Base-by-base conservation (phyloP, 1,284 basidiomycete species). In the Pterulicium gracile region DNA sequence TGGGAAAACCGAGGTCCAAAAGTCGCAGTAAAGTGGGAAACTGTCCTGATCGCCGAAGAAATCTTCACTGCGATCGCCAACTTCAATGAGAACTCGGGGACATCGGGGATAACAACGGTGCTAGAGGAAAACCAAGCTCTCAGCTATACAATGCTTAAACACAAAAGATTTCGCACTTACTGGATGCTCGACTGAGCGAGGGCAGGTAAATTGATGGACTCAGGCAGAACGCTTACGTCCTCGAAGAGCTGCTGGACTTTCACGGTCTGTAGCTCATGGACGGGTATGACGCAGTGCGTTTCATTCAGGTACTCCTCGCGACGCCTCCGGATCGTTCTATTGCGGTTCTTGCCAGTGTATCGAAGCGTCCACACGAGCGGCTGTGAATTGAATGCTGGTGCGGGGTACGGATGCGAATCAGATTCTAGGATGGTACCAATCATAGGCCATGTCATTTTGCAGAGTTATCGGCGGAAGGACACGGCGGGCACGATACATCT, bases 1-100 rank as follows among this genome's bases (percentile, higher is more conserved):
- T 56, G 50, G 24, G 72, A 73, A 51, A 76, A 75, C 4, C 70
- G 70, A 21, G 72, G 72, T 3, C 70, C 72, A 51, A 73, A 69
- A 50, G 72, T 61, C n/a, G 73, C 69, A 3, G 72, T 74, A 49
- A 67, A 73, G 51, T 75, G 73, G 24, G 73, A 73, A 44, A 75
- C 73, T 2, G 73, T 76, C 43, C 73, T 61, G 32, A 75, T 58
- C 2, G 70, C 62, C 17, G 73, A 75, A 15, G 73, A 74, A 46
- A 76, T 72, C 50, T 69, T 73, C 47, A 75, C 70, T 4, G 69
- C 70, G 45, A 76, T 62, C 3, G 72, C 61, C 17, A 75, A 52
- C 49, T 75, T 76, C 13, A 75, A 53, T 3, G 70, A 64, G 43
- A 67, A 57, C 17, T 61, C 62, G 17, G 64, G 63, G 34, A 69